Percentiles rank a stretch among this genome's conserved stretches.
phyloP scores from a whole-genome alignment of 1,284 basidiomycete genomes.

The Pascua guehoae region DNA sequence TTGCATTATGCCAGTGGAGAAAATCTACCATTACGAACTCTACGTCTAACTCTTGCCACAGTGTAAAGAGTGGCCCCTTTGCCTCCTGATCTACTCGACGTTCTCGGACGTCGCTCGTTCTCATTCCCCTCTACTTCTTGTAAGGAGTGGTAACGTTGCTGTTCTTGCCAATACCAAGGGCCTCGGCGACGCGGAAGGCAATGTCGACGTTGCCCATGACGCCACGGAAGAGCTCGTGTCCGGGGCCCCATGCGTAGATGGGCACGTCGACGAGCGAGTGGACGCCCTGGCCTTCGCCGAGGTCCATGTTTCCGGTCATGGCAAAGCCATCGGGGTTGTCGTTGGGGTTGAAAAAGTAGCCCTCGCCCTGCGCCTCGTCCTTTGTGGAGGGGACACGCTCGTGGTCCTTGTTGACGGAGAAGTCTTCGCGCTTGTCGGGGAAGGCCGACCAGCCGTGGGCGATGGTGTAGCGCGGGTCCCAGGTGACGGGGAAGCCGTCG shows the following conservation, averaged over 20 bases:
- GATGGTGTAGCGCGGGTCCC: conserved; percentile 49
- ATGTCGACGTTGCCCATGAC: conserved; percentile 42
- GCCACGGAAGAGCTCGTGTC: conserved; percentile 47
- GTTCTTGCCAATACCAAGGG: conserved; percentile 40
- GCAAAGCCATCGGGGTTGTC: conserved; percentile 45
- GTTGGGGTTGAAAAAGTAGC: conserved; percentile 45
- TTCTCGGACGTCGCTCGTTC: not conserved
- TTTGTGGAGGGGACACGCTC: conserved; percentile 41
- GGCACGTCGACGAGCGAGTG: conserved; percentile 48
- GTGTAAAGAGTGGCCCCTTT: not conserved
- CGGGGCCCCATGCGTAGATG: conserved; percentile 49
- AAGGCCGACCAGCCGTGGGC: conserved; percentile 47
- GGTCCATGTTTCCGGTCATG: conserved; percentile 47
- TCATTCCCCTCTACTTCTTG: conserved; percentile 19
- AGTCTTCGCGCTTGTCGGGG: conserved; percentile 46
- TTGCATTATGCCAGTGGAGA: too few species aligned
- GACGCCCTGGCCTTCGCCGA: conserved; percentile 41
- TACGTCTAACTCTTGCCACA: too few species aligned
- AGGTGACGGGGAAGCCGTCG: conserved; percentile 47
- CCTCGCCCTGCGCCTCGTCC: conserved; percentile 20
- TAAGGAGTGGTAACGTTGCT: conserved; percentile 35
- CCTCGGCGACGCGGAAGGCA: conserved; percentile 46
- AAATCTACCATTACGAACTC: too few species aligned
- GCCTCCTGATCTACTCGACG: not conserved
- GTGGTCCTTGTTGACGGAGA: conserved; percentile 31